phyloP scores from a whole-genome alignment of 1,284 basidiomycete genomes.

The Trichosporon sp. region DNA sequence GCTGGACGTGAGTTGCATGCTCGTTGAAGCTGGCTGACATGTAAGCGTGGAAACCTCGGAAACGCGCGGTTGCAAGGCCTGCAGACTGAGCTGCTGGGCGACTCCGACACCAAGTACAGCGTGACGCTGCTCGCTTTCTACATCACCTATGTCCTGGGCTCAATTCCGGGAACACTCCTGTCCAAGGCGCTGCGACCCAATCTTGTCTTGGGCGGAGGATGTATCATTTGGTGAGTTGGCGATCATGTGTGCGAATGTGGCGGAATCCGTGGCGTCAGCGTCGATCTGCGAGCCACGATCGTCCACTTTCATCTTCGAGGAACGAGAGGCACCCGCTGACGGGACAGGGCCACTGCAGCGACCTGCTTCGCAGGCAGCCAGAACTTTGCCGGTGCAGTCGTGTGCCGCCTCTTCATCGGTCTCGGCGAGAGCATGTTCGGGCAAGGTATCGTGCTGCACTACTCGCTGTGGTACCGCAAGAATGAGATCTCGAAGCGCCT shows the following conservation, averaged over 20 bases:
- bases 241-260: neutral
- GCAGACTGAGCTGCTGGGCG: slow-evolving; percentile 23
- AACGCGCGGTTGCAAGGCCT: slow-evolving; percentile 35
- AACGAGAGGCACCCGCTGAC: too few species aligned
- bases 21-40: neutral
- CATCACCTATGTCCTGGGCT: slow-evolving; percentile 29
- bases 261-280: neutral
- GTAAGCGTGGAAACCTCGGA: slow-evolving; percentile 26
- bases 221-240: neutral
- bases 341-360: slow-evolving; percentile 29
- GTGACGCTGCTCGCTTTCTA: slow-evolving; percentile 34
- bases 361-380: slow-evolving; percentile 42
- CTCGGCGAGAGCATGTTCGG: slow-evolving; percentile 44
- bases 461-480: slow-evolving; percentile 21
- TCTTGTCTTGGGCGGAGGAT: neutral
- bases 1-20: neutral
- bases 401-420: slow-evolving; percentile 47
- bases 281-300: too few species aligned
- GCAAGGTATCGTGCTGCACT: slow-evolving; percentile 41
- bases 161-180: neutral
- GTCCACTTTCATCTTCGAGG: too few species aligned
- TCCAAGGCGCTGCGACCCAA: neutral
- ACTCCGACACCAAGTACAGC: slow-evolving; percentile 29
- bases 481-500: slow-evolving; percentile 23
- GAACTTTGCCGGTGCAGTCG: slow-evolving; percentile 41